Evolutionary conservation across 768 basidiomycete genomes (phyloP), one percentile per base, ranked within the genome.

Genomic region (Paxillus rubicundulus): DNA sequence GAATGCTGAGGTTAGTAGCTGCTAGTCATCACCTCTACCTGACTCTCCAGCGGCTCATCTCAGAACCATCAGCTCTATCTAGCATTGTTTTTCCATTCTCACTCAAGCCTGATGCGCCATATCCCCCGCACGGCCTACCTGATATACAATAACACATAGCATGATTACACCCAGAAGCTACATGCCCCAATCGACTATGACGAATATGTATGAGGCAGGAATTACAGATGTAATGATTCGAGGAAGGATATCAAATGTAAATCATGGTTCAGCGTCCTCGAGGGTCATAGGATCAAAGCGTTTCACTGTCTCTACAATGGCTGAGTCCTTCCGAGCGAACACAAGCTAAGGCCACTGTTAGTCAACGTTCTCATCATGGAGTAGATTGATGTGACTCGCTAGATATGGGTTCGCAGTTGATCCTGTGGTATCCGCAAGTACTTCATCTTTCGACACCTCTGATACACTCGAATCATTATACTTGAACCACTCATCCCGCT

Each of bases 391-490:
- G n/a, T 10, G 18, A 68, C 87, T 55, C 57, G 90, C 91, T 71
- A 93, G 74, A 72, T 93, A 93, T 24, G 91, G 91, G 62, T 93
- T 93, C n/a, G 89, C 91, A 33, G 84, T 92, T 16, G 82, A 86
- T 18, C 89, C 90, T n/a, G 90, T 92, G 33, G 92, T 89, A 72
- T 97, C 91, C 27, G 84, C 85, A 47, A 97, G 75, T 2, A 98
- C 88, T 62, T 97, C 94, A 8, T 83, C 82, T 62, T 89, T 88
- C 9, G 78, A 70, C 0, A 92, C 89, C 24, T 82, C 77, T 4
- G 82, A 78, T 9, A 98, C 92, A 53, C 82, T 84, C 34, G 91
- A 91, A 66, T 98, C 95, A 66, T 98, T 98, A 73, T 96, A 93
- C 72, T 96, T 96, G 80, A 94, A 92, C 92, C 94, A 98, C 40